phyloP scores from a whole-genome alignment of 164 flowering plant species.

The Amborella trichopoda region DNA sequence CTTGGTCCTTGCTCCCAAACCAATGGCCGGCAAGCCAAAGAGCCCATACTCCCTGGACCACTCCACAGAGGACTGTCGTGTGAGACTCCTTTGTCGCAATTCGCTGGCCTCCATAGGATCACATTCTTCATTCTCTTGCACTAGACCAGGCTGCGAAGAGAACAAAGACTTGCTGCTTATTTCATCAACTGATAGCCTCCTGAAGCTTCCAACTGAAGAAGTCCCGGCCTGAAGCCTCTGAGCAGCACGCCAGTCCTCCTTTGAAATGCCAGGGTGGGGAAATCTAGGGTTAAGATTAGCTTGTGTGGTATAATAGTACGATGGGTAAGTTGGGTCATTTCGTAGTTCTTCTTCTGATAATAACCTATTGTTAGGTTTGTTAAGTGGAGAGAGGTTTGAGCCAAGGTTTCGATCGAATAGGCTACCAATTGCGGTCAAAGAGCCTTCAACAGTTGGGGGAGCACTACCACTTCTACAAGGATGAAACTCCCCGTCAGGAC shows the following conservation, averaged over 20 bases:
- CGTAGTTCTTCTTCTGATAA: slow-evolving; percentile 62
- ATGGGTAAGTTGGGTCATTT: slow-evolving; percentile 64
- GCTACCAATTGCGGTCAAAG: slow-evolving; percentile 49
- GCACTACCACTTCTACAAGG: slow-evolving; percentile 83
- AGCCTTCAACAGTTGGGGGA: slow-evolving; percentile 87
- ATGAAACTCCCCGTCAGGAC: slow-evolving; percentile 40
- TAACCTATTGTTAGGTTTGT: background rate
- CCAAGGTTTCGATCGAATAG: slow-evolving; percentile 15
- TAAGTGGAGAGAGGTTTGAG: background rate
- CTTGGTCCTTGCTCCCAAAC: slow-evolving; percentile 56
- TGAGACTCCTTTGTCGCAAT: slow-evolving; percentile 20
- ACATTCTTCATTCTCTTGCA: slow-evolving; percentile 28
- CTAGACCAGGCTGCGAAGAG: slow-evolving; percentile 52
- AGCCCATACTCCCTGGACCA: slow-evolving; percentile 30
- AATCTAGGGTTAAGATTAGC: slow-evolving; percentile 67
- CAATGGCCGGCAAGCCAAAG: slow-evolving; percentile 27
- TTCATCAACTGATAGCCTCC: slow-evolving; percentile 11
- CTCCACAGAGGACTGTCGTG: slow-evolving; percentile 40
- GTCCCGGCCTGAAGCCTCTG: slow-evolving; percentile 61
- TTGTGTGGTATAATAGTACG: slow-evolving; percentile 61
- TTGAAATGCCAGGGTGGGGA: slow-evolving; percentile 68
- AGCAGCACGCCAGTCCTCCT: slow-evolving; percentile 79
- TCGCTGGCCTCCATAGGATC: slow-evolving; percentile 37
- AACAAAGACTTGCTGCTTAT: slow-evolving; percentile 36
- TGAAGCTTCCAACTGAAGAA: slow-evolving; percentile 16